Percentiles rank a stretch among this genome's conserved stretches.
Evolutionary conservation across 805 yeast species (phyloP).

Genomic region (Candida nanaspora): DNA sequence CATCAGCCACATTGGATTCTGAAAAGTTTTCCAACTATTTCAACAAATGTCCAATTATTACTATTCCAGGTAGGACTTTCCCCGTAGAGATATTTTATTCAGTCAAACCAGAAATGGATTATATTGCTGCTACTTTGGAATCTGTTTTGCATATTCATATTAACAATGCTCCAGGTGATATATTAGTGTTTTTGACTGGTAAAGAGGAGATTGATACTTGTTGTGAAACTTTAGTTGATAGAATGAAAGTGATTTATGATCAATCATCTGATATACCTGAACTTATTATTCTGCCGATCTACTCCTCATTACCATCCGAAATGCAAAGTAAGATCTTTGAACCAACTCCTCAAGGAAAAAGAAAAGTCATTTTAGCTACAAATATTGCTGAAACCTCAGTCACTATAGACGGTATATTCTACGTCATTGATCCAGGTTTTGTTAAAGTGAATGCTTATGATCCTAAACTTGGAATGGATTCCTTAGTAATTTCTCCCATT

Average conservation of each 20-base stretch:
- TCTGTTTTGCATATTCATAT: slow-evolving; percentile 82
- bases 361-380: slow-evolving; percentile 91
- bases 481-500: slow-evolving; percentile 74
- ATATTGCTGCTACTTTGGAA: slow-evolving; percentile 75
- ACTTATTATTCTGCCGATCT: slow-evolving; percentile 75
- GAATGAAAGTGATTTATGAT: slow-evolving; percentile 58
- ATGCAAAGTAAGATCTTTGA: slow-evolving; percentile 85
- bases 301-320: slow-evolving; percentile 87
- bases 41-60: slow-evolving; percentile 70
- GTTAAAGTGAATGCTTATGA: slow-evolving; percentile 87
- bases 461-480: slow-evolving; percentile 86
- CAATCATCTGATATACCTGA: slow-evolving; percentile 41
- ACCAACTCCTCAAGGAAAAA: slow-evolving; percentile 72
- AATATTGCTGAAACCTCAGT: slow-evolving; percentile 96
- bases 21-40: slow-evolving; percentile 78
- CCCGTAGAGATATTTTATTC: slow-evolving; percentile 85
- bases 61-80: slow-evolving; percentile 83
- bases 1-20: slow-evolving; percentile 92
- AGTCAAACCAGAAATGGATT: slow-evolving; percentile 79
- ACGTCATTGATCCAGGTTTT: slow-evolving; percentile 92
- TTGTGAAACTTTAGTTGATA: slow-evolving; percentile 63
- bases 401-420: slow-evolving; percentile 89
- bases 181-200: slow-evolving; percentile 79
- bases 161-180: slow-evolving; percentile 72
- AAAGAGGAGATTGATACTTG: slow-evolving; percentile 93